A percentile compares a stretch with the other conserved stretches of the same genome.
These are phyloP conservation scores for Solanum peruvianum DNA, from an alignment of 257 asterid genomes.

Conservation along the genomic window DNA sequence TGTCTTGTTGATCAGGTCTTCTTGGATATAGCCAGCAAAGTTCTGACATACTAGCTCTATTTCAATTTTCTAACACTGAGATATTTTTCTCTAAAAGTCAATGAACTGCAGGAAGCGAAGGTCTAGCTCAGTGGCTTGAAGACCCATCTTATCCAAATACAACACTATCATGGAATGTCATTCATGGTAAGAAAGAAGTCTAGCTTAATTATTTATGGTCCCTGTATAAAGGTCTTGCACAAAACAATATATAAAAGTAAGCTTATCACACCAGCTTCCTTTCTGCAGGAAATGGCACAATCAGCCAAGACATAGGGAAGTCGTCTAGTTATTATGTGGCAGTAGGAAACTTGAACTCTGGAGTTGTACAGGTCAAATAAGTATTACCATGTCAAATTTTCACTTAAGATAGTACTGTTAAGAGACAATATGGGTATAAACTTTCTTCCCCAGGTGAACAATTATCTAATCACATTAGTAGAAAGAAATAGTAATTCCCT, in stretches of 20 bases:
- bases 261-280: conserved; percentile 8
- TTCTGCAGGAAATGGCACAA: conserved; percentile 55
- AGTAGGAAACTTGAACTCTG: conserved; percentile 57
- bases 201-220: neutral
- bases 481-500: neutral
- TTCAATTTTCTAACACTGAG: neutral
- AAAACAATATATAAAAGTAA: neutral
- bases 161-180: conserved; percentile 48
- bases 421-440: neutral
- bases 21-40: neutral
- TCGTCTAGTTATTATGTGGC: conserved; percentile 59
- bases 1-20: neutral
- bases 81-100: conserved; percentile 15
- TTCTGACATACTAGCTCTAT: neutral
- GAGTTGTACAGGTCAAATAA: conserved; percentile 39
- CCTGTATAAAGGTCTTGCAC: neutral
- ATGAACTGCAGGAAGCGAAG: conserved; percentile 35
- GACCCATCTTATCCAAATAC: conserved; percentile 53
- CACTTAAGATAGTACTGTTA: neutral
- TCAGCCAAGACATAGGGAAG: conserved; percentile 29
- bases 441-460: neutral
- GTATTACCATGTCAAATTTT: neutral
- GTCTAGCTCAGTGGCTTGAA: conserved; percentile 59
- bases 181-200: conserved; percentile 47
- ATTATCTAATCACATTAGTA: neutral